Evolutionary conservation across 73 alveolate genomes (phyloP).

Genomic region (Paramecium sexaurelia): DNA sequence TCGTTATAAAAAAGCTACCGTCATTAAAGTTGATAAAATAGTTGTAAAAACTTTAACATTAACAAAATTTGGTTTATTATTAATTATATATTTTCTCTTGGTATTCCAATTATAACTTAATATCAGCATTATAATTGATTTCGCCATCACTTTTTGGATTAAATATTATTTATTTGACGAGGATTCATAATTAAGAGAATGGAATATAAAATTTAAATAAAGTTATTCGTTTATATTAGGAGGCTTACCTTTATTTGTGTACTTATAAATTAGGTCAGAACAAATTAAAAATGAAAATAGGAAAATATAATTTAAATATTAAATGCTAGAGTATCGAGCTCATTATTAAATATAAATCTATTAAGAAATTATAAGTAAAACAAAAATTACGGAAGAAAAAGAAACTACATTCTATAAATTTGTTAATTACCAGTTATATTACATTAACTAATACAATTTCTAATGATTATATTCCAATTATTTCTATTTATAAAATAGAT

Average conservation of each 20-base stretch:
- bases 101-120: not conserved
- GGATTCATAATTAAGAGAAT: not conserved
- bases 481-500: slow-evolving; percentile 24
- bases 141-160: slow-evolving; percentile 12
- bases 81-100: not conserved
- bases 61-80: not conserved
- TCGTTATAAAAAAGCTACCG: not conserved
- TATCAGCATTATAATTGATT: not conserved
- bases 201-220: not conserved
- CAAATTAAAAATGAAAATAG: not conserved
- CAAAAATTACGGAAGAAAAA: not conserved
- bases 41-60: not conserved
- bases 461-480: not conserved
- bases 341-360: not conserved
- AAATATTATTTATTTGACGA: not conserved
- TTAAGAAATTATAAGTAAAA: not conserved
- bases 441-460: not conserved
- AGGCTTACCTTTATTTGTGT: not conserved
- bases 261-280: not conserved
- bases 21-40: not conserved
- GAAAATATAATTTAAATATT: not conserved
- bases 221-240: not conserved
- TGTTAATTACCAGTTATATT: slow-evolving; percentile 11
- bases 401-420: not conserved
- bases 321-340: not conserved